Percentiles rank a stretch among this genome's conserved stretches.
Evolutionary conservation across 2,329 filamentous ascomycete species (phyloP).

Genomic region (Sordariomycetes sp.): DNA sequence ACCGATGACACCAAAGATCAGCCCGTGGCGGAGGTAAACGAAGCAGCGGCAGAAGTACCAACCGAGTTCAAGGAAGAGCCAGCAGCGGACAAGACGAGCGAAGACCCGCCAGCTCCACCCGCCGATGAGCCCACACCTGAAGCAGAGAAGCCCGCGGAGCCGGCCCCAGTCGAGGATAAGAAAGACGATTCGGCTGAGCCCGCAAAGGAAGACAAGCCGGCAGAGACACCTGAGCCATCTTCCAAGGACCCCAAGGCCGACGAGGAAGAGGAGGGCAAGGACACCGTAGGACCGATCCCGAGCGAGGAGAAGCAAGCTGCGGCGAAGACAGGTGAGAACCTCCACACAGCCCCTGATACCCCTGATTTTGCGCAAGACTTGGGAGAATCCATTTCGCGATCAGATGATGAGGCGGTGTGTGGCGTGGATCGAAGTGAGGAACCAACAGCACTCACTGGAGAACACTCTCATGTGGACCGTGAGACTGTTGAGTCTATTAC

Average conservation of each 20-base stretch:
- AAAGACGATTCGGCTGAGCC: not conserved
- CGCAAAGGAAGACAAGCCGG: conserved; percentile 1
- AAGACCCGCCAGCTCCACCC: not conserved
- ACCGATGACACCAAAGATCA: no score
- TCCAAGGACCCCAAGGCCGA: conserved; percentile 3
- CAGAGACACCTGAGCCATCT: not conserved
- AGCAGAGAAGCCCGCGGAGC: not conserved
- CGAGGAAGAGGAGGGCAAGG: conserved; percentile 25
- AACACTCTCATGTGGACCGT: not conserved
- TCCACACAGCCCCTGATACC: conserved; percentile 24
- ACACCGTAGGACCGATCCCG: conserved; percentile 25
- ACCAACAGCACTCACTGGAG: conserved; percentile 11
- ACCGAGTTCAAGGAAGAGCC: not conserved
- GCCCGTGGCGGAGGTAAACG: no score
- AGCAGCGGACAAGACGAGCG: not conserved
- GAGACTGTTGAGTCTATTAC: not conserved
- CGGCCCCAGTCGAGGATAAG: not conserved
- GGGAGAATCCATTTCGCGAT: conserved; percentile 15
- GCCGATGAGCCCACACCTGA: not conserved
- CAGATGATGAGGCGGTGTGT: conserved; percentile 9
- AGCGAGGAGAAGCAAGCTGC: conserved; percentile 20
- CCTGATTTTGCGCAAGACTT: conserved; percentile 21
- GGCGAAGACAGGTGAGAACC: conserved; percentile 32
- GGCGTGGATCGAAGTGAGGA: conserved; percentile 8
- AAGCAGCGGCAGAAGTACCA: not conserved